phyloP scores from a whole-genome alignment of 2,329 filamentous ascomycete species.

The Arachnomyces sp. region DNA sequence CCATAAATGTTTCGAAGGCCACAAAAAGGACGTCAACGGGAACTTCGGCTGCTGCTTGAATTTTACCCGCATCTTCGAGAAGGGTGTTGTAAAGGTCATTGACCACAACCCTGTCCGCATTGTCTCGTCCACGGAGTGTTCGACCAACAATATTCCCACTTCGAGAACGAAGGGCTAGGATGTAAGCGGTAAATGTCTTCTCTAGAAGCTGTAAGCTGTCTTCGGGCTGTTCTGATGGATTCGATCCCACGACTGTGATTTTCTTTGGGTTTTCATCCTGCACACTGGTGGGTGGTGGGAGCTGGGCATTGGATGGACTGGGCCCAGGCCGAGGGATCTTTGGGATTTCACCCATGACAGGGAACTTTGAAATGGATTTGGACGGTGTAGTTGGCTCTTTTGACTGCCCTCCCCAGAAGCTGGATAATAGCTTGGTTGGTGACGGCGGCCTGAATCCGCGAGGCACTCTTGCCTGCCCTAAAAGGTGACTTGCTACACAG shows the following conservation, averaged over 20 bases:
- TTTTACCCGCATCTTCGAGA: slow-evolving; percentile 71
- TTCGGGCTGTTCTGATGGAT: slow-evolving; percentile 42
- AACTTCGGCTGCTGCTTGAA: slow-evolving; percentile 65
- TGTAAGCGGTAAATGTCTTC: slow-evolving; percentile 75
- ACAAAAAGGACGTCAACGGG: slow-evolving; percentile 79
- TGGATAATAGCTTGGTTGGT: slow-evolving; percentile 83
- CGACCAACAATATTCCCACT: slow-evolving; percentile 81
- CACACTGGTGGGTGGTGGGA: slow-evolving; percentile 40
- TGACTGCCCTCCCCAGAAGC: slow-evolving; percentile 55
- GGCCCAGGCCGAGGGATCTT: slow-evolving; percentile 32
- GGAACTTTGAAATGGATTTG: slow-evolving; percentile 28
- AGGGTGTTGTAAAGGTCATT: slow-evolving; percentile 87
- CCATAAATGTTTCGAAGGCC: slow-evolving; percentile 87
- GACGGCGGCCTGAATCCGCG: slow-evolving; percentile 69
- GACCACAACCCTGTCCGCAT: slow-evolving; percentile 67
- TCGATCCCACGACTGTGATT: slow-evolving; percentile 47
- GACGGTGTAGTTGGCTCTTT: slow-evolving; percentile 25
- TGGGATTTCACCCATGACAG: slow-evolving; percentile 36
- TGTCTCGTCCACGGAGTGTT: slow-evolving; percentile 59
- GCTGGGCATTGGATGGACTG: slow-evolving; percentile 35
- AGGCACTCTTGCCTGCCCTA: slow-evolving; percentile 51
- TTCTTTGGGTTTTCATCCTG: slow-evolving; percentile 27
- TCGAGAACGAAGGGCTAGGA: slow-evolving; percentile 70
- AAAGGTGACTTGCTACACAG: slow-evolving; percentile 55
- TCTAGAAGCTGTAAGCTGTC: slow-evolving; percentile 68